Conservation (phyloP, 169 alveolate species). For the Plasmodium reichenowi region DNA sequence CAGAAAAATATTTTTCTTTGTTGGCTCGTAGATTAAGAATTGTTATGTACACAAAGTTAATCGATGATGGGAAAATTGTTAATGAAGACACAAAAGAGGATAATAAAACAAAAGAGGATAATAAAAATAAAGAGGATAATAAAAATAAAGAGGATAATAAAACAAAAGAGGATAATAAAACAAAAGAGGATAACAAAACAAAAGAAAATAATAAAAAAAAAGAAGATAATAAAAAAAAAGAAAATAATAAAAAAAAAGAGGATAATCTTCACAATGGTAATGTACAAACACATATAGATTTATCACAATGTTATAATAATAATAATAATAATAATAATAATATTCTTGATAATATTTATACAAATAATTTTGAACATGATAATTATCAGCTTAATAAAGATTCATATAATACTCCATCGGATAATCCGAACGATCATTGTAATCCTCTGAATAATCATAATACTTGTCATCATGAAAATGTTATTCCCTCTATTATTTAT, state of each 20-base stretch:
- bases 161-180: too few relatives aligned
- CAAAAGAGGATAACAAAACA: too few relatives aligned
- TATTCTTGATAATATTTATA: not conserved
- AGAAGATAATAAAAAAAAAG: too few relatives aligned
- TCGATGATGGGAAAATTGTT: not conserved
- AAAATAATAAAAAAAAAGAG: too few relatives aligned
- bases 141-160: too few relatives aligned
- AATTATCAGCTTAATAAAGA: not conserved
- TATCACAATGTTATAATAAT: not conserved
- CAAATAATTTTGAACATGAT: not conserved
- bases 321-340: not conserved
- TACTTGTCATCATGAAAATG: conserved; percentile 46
- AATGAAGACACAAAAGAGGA: not conserved
- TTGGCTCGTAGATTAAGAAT: conserved; percentile 21
- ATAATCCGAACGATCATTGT: conserved; percentile 17
- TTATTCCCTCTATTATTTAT: conserved; percentile 67
- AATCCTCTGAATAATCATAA: not conserved
- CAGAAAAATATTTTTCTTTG: conserved; percentile 72
- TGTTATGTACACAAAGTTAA: conserved; percentile 34
- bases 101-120: too few relatives aligned
- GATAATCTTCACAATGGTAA: not conserved
- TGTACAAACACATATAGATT: not conserved
- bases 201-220: too few relatives aligned
- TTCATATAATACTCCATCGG: not conserved
- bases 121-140: too few relatives aligned